Evolutionary conservation across 2,329 filamentous ascomycete genomes (phyloP), one percentile per base, ranked within the genome.

Genomic region (Atkinsonella hypoxylon): DNA sequence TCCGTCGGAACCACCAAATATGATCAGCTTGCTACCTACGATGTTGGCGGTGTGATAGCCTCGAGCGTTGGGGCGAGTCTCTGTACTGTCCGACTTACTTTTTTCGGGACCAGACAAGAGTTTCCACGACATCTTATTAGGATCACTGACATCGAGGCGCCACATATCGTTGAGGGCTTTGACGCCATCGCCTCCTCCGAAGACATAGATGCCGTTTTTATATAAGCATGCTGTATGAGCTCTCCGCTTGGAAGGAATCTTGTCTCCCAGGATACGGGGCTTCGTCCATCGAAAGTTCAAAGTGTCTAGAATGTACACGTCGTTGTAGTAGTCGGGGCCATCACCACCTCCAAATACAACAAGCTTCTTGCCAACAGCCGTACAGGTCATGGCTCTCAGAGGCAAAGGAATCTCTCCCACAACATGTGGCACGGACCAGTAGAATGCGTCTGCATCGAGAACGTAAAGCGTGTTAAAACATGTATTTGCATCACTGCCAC

Each of bases 1-100:
- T 56, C 82, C 82, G 62, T 86, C 82, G 3, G 79, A 83, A 34
- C 82, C 82, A 39, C 82, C 82, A 62, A 78, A 85, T 58, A 86
- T 81, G 63, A 86, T 85, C 54, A 86, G 76, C 67, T 86, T 86
- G 65, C 76, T 77, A 55, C 81, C 82, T 42, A 85, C 81, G 76
- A 86, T 85, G 62, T 85, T 86, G 55, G 82, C 82, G 4, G 82
- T 85, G 63, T 86, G 82, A 61, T 86, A 86, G 48, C 82, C 82
- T 46, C 82, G 70, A 18, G 82, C 79, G 61, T 81, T 82, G 18
- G 82, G 82, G 45, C 73, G 72, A 45, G 63, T 60, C 51, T 74
- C 73, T 46, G 60, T 55, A 5, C 61, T 58, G 2, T 39, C 22
- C 15, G 63, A 59, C 2, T 56, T 49, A 44, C 64, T 59, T 56